Evolutionary conservation across 345 rosid species (phyloP).

Genomic region (Eucalyptus sp.): DNA sequence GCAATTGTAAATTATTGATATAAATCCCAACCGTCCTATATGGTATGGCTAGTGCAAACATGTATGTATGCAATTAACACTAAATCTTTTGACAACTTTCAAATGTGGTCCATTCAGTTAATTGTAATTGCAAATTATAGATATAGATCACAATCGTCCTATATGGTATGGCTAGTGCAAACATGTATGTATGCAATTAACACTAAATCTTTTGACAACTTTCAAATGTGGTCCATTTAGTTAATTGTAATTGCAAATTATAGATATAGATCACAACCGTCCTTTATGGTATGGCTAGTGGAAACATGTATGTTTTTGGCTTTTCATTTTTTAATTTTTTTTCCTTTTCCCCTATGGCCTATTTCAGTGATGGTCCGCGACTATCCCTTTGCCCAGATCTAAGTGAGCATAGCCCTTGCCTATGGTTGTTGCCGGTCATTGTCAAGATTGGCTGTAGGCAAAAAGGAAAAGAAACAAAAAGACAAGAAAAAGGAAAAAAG

Average conservation of each 20-base stretch:
- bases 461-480: not conserved
- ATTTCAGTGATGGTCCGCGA: not conserved
- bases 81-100: not conserved
- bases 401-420: not conserved
- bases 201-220: not conserved
- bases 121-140: not conserved
- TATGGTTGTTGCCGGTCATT: not conserved
- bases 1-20: not conserved
- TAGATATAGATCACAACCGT: fast-evolving
- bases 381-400: not conserved
- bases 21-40: too few species aligned
- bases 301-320: not conserved
- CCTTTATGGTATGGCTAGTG: fast-evolving
- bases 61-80: too few species aligned
- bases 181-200: too few species aligned
- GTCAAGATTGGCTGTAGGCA: not conserved
- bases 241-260: not conserved
- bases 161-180: too few species aligned
- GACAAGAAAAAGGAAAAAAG: not conserved
- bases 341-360: not conserved
- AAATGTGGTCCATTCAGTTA: fast-evolving
- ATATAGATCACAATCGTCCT: fast-evolving
- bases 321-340: not conserved
- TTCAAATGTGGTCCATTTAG: not conserved
- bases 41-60: fast-evolving